Conservation (phyloP, 352 stramenopile species). For the Globisporangium apiculatum region DNA sequence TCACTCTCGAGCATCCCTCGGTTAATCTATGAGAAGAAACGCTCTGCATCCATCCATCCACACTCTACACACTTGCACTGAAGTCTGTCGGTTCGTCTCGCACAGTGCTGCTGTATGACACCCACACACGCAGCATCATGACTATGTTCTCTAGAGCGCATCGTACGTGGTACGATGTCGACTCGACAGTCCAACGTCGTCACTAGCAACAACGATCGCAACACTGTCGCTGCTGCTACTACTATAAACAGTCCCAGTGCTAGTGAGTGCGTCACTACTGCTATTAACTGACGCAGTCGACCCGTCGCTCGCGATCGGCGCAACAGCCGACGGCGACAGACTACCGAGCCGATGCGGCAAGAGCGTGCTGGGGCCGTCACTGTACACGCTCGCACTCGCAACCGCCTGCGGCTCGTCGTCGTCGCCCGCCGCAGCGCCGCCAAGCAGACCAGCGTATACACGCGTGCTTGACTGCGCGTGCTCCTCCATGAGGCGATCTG, state of each 20-base stretch:
- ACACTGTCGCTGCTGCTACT: no score
- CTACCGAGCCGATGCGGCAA: conserved; percentile 1
- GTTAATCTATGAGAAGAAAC: neutral
- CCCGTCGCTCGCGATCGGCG: neutral
- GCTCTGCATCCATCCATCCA: neutral
- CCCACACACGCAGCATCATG: neutral
- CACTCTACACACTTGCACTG: neutral
- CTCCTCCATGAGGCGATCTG: conserved; percentile 5
- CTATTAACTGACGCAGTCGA: neutral
- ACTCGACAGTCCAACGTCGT: neutral
- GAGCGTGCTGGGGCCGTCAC: conserved; percentile 6
- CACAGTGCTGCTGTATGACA: neutral
- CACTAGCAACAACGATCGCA: no score
- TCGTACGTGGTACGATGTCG: neutral
- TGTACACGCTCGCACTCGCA: neutral
- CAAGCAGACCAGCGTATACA: neutral
- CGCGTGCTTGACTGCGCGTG: neutral
- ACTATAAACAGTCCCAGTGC: no score
- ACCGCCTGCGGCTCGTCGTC: neutral
- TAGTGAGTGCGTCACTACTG: neutral
- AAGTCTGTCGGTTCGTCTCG: no score
- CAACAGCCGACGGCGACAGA: neutral
- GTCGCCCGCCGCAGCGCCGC: neutral
- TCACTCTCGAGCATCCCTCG: neutral
- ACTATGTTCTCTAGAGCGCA: neutral